Conservation (phyloP, 2,329 filamentous ascomycete genomes). For the Xylariaceae sp. region DNA sequence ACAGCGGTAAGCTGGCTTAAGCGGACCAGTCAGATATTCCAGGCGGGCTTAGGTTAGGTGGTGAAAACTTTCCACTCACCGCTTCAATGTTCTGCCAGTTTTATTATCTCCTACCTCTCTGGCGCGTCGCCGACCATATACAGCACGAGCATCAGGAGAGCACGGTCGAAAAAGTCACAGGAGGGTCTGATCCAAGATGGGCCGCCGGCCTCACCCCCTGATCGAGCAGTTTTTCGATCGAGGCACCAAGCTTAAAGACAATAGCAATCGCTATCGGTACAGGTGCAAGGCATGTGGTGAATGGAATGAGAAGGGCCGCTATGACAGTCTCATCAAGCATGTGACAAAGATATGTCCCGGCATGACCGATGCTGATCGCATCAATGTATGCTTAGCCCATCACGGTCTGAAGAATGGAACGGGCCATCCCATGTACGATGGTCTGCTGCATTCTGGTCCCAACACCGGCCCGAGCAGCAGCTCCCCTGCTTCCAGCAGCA, state of each 20-base stretch:
- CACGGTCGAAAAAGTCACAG: too few species aligned
- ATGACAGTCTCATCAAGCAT: conserved; percentile 75
- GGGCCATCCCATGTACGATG: conserved; percentile 15
- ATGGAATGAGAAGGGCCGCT: conserved; percentile 83
- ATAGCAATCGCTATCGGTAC: conserved; percentile 87
- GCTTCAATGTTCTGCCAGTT: conserved; percentile 29
- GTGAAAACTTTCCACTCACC: conserved; percentile 26
- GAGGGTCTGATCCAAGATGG: too few species aligned
- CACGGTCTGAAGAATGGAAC: conserved; percentile 56
- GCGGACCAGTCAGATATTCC: too few species aligned
- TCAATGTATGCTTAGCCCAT: conserved; percentile 67
- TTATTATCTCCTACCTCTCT: conserved; percentile 22
- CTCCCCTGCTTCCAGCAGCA: neutral
- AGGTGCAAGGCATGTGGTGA: conserved; percentile 85
- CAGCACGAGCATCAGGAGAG: conserved; percentile 13
- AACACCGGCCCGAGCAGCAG: conserved; percentile 26
- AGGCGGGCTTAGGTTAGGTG: too few species aligned
- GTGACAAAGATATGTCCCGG: conserved; percentile 82
- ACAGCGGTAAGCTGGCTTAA: too few species aligned
- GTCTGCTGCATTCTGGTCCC: conserved; percentile 23
- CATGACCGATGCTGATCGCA: conserved; percentile 67
- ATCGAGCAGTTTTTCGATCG: conserved; percentile 86
- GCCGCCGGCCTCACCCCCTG: conserved; percentile 75
- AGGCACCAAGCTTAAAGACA: conserved; percentile 79
- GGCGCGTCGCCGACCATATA: conserved; percentile 3